Percentiles rank a stretch among this genome's conserved stretches.
Conservation (phyloP, 2,329 filamentous ascomycete species). For the Colletotrichum tanaceti region DNA sequence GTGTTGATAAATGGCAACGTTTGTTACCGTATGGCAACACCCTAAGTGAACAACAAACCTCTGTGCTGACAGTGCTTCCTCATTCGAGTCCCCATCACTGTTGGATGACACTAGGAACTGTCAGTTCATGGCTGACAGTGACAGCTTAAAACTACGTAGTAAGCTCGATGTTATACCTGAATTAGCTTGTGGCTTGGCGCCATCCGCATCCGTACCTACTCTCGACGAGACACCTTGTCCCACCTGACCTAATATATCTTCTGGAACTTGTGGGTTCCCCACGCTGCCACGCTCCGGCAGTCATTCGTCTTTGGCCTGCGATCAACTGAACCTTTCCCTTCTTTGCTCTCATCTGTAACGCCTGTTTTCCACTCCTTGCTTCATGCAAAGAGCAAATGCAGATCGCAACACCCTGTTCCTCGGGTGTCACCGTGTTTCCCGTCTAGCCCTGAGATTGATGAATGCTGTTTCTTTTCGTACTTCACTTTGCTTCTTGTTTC, state of each 20-base stretch:
- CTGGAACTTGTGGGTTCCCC: conserved; percentile 21
- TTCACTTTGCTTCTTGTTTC: no score
- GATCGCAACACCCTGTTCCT: not conserved
- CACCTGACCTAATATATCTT: conserved; percentile 23
- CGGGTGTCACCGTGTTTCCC: not conserved
- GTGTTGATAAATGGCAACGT: no score
- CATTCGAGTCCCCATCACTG: not conserved
- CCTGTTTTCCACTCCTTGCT: not conserved
- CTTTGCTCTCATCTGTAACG: not conserved
- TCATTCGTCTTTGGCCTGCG: conserved; percentile 10
- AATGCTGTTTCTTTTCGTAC: no score
- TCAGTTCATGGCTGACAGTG: not conserved
- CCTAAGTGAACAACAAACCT: no score
- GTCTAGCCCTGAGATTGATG: no score
- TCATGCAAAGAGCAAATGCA: not conserved
- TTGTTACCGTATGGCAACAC: not conserved
- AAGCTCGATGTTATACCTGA: conserved; percentile 22
- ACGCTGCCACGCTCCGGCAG: not conserved
- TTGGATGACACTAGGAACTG: not conserved
- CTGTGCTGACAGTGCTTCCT: no score
- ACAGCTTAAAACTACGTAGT: no score
- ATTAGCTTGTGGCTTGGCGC: conserved; percentile 6
- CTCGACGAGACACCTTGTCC: conserved; percentile 21
- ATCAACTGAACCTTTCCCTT: not conserved
- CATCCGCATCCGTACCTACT: conserved; percentile 9